phyloP scores from a whole-genome alignment of 495 filamentous ascomycete species.

The Elaphomyces granulatus region DNA sequence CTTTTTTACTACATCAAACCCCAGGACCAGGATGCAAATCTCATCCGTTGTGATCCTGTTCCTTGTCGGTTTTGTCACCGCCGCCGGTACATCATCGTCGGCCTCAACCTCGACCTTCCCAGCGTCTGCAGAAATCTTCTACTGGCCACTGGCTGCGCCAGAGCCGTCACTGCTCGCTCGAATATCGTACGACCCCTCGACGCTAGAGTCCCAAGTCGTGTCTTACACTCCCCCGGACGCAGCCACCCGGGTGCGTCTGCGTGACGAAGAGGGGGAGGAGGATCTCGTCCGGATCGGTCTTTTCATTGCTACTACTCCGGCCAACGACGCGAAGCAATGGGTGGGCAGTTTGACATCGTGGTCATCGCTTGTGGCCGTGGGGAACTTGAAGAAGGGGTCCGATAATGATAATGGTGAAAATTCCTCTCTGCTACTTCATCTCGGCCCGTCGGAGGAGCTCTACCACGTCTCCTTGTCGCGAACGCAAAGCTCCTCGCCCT shows the following conservation, averaged over 20 bases:
- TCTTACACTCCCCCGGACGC: constrained; percentile 22
- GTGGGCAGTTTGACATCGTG: constrained; percentile 24
- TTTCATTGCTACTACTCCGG: constrained; percentile 13
- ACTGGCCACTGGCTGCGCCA: constrained; percentile 24
- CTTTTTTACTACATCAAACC: no score
- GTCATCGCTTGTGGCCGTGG: constrained; percentile 14
- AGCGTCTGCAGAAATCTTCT: constrained; percentile 22
- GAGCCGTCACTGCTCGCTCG: constrained; percentile 28
- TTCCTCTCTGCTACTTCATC: constrained; percentile 27
- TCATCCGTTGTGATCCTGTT: constrained; percentile 10
- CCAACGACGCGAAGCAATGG: constrained; percentile 24
- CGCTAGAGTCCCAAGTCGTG: constrained; percentile 19
- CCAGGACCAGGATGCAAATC: constrained; percentile 14
- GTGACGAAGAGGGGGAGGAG: constrained; percentile 3
- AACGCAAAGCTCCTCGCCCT: constrained; percentile 6
- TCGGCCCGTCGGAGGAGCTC: constrained; percentile 18
- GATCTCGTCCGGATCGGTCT: constrained; percentile 26
- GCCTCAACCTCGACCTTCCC: no score
- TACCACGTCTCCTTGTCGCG: constrained; percentile 22
- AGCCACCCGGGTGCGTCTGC: not conserved
- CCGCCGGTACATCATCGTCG: constrained; percentile 9
- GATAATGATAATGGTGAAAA: no score
- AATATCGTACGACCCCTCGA: constrained; percentile 24
- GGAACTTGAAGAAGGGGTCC: constrained; percentile 5
- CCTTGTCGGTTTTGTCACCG: constrained; percentile 7